phyloP scores from a whole-genome alignment of 2,329 filamentous ascomycete species.

The Sordariomycetes sp. region DNA sequence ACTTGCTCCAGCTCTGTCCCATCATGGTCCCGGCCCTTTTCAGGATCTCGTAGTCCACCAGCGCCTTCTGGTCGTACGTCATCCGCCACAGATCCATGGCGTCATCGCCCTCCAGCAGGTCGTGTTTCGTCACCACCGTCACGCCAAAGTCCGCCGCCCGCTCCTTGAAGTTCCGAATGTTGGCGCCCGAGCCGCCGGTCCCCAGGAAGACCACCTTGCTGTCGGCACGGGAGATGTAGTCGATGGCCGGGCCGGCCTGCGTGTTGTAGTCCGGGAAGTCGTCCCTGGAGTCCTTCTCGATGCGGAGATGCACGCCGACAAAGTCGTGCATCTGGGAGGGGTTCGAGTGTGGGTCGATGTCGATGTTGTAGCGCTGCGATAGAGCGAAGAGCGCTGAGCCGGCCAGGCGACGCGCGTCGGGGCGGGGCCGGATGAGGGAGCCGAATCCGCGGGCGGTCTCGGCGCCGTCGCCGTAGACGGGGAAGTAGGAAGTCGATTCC shows the following conservation, averaged over 20 bases:
- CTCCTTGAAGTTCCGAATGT: conserved; percentile 22
- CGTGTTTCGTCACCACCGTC: conserved; percentile 28
- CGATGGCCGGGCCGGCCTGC: conserved; percentile 20
- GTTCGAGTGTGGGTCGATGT: conserved; percentile 14
- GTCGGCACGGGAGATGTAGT: conserved; percentile 15
- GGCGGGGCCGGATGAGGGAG: conserved; percentile 22
- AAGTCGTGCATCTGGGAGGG: conserved; percentile 14
- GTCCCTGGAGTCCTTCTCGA: conserved; percentile 17
- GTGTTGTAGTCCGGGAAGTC: conserved; percentile 18
- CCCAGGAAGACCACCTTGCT: conserved; percentile 28
- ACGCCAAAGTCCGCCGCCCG: conserved; percentile 24
- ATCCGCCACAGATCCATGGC: conserved; percentile 20
- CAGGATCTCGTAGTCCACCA: conserved; percentile 40
- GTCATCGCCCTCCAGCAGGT: conserved; percentile 27
- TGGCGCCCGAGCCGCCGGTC: conserved; percentile 23
- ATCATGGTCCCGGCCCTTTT: conserved; percentile 29
- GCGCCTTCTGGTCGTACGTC: conserved; percentile 35
- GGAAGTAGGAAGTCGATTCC: conserved; percentile 18
- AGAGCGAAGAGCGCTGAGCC: conserved; percentile 22
- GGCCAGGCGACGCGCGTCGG: conserved; percentile 21
- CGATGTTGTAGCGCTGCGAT: conserved; percentile 13
- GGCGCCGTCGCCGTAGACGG: conserved; percentile 16
- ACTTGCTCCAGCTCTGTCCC: conserved; percentile 31
- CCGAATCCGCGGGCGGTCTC: conserved; percentile 23
- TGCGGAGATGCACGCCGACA: conserved; percentile 23